These are phyloP conservation scores for Colletotrichum echinochloae DNA, from an alignment of 2,329 filamentous ascomycete genomes.

Conservation along the genomic window DNA sequence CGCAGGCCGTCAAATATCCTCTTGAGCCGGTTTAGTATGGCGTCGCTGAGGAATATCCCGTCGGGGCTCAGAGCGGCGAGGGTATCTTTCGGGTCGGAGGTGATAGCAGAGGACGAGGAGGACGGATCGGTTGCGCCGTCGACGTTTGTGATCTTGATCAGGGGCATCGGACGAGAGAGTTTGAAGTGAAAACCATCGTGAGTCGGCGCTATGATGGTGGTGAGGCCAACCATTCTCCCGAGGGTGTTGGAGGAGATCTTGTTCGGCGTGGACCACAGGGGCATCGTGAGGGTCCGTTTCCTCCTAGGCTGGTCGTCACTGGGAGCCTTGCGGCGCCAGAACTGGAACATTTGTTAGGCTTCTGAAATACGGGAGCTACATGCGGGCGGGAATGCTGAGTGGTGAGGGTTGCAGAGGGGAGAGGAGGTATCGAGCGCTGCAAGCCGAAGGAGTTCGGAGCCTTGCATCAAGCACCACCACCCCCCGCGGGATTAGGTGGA, in stretches of 20 bases:
- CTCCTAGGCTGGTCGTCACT: slow-evolving; percentile 40
- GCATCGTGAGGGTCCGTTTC: slow-evolving; percentile 52
- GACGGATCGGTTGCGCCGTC: slow-evolving; percentile 36
- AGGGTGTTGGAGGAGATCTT: slow-evolving; percentile 47
- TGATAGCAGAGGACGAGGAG: slow-evolving; percentile 17
- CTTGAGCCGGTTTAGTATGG: slow-evolving; percentile 62
- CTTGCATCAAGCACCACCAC: not conserved
- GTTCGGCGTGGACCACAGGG: slow-evolving; percentile 55
- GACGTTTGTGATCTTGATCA: slow-evolving; percentile 41
- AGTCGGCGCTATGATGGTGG: slow-evolving; percentile 48
- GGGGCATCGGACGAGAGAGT: slow-evolving; percentile 40
- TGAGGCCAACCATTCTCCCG: slow-evolving; percentile 50
- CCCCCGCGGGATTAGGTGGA: not conserved
- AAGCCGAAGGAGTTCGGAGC: slow-evolving; percentile 8
- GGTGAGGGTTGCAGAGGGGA: not conserved
- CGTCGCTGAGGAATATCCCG: slow-evolving; percentile 59
- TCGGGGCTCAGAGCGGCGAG: slow-evolving; percentile 27
- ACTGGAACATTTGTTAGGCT: slow-evolving; percentile 24
- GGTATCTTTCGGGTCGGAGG: slow-evolving; percentile 33
- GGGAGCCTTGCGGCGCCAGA: slow-evolving; percentile 35
- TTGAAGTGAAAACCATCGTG: slow-evolving; percentile 46
- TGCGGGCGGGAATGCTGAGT: not conserved
- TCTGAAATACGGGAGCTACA: not conserved
- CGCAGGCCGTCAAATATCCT: slow-evolving; percentile 61
- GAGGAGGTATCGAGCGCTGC: not conserved